These are phyloP conservation scores for Boletus barrowsii DNA, from an alignment of 768 basidiomycete species.

Conservation along the genomic window DNA sequence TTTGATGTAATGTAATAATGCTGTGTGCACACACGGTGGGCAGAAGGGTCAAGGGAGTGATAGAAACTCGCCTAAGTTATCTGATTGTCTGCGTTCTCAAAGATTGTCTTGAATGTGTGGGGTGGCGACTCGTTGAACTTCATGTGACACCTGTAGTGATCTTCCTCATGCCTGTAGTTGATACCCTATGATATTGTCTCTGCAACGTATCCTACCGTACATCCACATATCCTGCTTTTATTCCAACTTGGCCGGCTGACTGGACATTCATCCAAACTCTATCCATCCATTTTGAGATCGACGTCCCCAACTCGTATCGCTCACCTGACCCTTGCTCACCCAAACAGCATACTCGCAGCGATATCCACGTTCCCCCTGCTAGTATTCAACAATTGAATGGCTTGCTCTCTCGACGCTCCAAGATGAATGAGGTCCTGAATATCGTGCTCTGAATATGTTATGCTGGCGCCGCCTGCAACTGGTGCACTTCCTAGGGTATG, in stretches of 20 bases:
- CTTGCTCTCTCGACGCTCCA: slow-evolving; percentile 74
- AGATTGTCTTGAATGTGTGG: too few species aligned
- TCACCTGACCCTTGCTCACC: slow-evolving; percentile 11
- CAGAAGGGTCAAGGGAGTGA: too few species aligned
- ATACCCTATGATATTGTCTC: too few species aligned
- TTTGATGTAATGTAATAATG: too few species aligned
- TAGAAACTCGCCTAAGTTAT: too few species aligned
- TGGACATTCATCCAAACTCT: not conserved
- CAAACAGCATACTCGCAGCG: slow-evolving; percentile 86
- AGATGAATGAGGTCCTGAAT: slow-evolving; percentile 71
- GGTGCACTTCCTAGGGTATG: slow-evolving; percentile 53
- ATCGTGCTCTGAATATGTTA: slow-evolving; percentile 53
- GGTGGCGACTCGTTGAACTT: too few species aligned
- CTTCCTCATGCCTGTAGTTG: too few species aligned
- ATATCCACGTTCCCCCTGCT: slow-evolving; percentile 84
- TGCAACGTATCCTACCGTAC: not conserved
- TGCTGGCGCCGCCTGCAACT: slow-evolving; percentile 41
- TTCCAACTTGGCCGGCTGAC: not conserved
- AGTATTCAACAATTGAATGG: slow-evolving; percentile 72
- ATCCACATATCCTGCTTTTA: not conserved
- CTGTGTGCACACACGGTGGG: too few species aligned
- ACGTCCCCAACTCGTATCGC: not conserved
- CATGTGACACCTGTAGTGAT: too few species aligned
- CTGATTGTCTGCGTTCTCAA: too few species aligned
- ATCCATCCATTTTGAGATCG: slow-evolving; percentile 3